Conservation (phyloP, 371 early-diverging fungal species). For the Mortierella sp. region DNA sequence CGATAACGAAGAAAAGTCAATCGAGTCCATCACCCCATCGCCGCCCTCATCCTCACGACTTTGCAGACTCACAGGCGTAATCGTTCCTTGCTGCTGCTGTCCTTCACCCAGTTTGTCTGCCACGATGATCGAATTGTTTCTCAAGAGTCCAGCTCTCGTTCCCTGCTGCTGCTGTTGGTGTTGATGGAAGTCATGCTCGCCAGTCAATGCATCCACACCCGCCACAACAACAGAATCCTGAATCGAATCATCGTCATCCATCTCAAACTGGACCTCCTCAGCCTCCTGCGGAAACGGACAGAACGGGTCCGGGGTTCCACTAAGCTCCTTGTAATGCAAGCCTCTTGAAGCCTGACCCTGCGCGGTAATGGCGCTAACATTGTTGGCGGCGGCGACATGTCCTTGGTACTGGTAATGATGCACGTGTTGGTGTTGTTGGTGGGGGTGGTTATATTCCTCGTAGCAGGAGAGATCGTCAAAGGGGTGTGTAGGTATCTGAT, state of each 20-base stretch:
- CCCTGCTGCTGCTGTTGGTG: not conserved
- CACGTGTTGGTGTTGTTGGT: not conserved
- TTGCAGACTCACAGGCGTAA: constrained; percentile 27
- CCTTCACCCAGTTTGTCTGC: not conserved
- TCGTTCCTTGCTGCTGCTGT: constrained; percentile 12
- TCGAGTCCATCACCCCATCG: not conserved
- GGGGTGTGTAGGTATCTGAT: constrained; percentile 10
- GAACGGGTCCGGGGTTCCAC: constrained; percentile 51
- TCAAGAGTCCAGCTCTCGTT: constrained; percentile 24
- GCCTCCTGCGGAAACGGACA: constrained; percentile 57
- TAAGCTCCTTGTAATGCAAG: constrained; percentile 28
- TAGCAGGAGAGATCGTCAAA: constrained; percentile 8
- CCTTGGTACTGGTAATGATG: not conserved
- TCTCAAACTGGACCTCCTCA: constrained; percentile 64
- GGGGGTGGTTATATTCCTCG: constrained; percentile 13
- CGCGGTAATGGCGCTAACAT: not conserved
- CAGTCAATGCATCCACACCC: constrained; percentile 1
- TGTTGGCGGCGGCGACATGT: not conserved
- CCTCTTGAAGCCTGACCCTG: not conserved
- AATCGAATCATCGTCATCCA: constrained; percentile 59
- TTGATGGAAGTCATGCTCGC: not conserved
- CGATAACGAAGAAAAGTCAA: constrained; percentile 29
- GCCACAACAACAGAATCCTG: not conserved
- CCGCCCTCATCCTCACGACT: constrained; percentile 17
- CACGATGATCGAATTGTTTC: not conserved